phyloP scores from a whole-genome alignment of 2,329 filamentous ascomycete species.

The Cercospora canescens region DNA sequence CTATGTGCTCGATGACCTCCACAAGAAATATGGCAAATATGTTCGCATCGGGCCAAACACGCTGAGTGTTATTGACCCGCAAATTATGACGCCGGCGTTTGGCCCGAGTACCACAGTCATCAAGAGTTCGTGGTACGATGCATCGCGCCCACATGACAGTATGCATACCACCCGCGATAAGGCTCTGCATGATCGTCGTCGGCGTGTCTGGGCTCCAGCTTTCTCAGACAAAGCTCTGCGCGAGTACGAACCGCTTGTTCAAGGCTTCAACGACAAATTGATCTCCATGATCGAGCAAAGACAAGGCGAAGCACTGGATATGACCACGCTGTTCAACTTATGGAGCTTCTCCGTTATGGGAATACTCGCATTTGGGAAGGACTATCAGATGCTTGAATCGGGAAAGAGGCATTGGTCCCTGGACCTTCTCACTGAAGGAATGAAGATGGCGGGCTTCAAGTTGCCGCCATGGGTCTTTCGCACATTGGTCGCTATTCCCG shows the following conservation, averaged over 20 bases:
- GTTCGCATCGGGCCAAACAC: constrained; percentile 40
- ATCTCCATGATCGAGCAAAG: constrained; percentile 31
- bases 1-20: constrained; percentile 32
- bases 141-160: constrained; percentile 35
- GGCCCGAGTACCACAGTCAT: constrained; percentile 40
- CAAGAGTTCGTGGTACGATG: constrained; percentile 46
- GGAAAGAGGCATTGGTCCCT: constrained; percentile 39
- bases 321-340: constrained; percentile 43
- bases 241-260: constrained; percentile 43
- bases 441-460: constrained; percentile 28
- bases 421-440: constrained; percentile 38
- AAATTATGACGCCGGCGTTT: constrained; percentile 41
- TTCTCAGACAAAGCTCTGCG: constrained; percentile 45
- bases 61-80: constrained; percentile 39
- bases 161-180: constrained; percentile 43
- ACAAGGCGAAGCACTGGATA: constrained; percentile 35
- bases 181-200: constrained; percentile 40
- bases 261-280: constrained; percentile 39
- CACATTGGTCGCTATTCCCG: constrained; percentile 36
- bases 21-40: constrained; percentile 38
- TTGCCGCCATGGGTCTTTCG: constrained; percentile 38
- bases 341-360: constrained; percentile 50
- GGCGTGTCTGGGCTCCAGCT: constrained; percentile 43
- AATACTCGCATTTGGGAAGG: constrained; percentile 45
- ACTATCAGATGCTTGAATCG: constrained; percentile 42